Percentiles rank a stretch among this genome's conserved stretches.
phyloP scores from a whole-genome alignment of 108 stramenopile species.

The Nannochloropsis gaditana region DNA sequence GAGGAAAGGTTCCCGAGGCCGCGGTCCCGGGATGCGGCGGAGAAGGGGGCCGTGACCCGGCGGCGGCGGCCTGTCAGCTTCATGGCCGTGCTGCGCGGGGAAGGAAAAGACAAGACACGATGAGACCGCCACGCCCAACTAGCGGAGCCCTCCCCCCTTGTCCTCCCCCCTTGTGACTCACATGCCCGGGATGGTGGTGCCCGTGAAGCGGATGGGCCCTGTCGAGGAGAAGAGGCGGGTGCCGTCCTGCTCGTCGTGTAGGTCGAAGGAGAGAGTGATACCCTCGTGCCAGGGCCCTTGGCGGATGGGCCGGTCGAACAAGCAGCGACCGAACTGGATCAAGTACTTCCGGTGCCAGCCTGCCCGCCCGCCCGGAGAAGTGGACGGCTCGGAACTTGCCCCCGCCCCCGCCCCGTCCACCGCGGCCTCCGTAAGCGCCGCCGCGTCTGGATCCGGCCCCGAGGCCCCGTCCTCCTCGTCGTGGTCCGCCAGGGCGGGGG shows the following conservation, averaged over 20 bases:
- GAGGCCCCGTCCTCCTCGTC: background rate
- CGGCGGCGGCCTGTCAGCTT: background rate
- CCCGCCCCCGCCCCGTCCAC: background rate
- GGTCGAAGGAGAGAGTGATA: background rate
- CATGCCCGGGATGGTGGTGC: slow-evolving; percentile 1
- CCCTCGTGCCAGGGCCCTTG: background rate
- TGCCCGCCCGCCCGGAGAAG: background rate
- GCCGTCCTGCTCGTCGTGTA: slow-evolving; percentile 9
- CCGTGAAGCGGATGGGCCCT: background rate
- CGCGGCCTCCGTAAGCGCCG: background rate
- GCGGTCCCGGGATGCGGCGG: background rate
- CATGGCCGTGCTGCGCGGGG: background rate
- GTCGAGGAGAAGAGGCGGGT: slow-evolving; percentile 12
- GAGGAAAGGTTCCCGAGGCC: background rate
- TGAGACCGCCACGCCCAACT: background rate
- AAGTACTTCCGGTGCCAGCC: slow-evolving; percentile 14
- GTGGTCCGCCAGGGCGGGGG: background rate
- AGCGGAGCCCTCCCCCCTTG: background rate
- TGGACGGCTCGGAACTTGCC: background rate
- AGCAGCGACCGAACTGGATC: slow-evolving; percentile 8
- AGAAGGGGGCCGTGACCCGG: background rate
- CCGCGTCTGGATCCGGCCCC: background rate
- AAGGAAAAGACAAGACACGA: background rate
- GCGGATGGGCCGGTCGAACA: background rate
- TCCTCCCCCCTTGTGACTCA: background rate